Percentiles rank a stretch among this genome's conserved stretches.
phyloP scores from a whole-genome alignment of 75 land plant species.

The Selaginella moellendorffii region DNA sequence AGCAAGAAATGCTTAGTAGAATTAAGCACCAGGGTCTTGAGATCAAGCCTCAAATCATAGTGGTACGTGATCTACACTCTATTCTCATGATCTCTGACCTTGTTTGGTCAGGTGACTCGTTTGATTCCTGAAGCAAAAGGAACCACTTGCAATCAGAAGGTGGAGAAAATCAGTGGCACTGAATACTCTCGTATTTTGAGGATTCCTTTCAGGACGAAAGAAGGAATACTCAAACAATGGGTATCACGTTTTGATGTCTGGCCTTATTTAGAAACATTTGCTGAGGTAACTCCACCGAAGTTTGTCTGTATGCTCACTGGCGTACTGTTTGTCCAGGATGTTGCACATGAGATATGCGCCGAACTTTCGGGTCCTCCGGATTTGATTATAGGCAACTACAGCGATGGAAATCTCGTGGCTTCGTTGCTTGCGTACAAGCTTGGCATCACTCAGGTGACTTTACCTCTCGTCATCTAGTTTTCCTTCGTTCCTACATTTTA shows the following conservation, averaged over 20 bases:
- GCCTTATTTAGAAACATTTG: conserved; percentile 62
- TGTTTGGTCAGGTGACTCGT: conserved; percentile 48
- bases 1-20: conserved; percentile 50
- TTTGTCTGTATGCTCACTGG: not conserved
- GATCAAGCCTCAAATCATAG: conserved; percentile 54
- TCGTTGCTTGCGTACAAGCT: conserved; percentile 48
- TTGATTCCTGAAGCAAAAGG: conserved; percentile 70
- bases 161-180: conserved; percentile 47
- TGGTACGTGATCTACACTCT: conserved; percentile 32
- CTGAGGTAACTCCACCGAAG: conserved; percentile 24
- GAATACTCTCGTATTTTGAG: conserved; percentile 48
- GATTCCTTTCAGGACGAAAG: conserved; percentile 43
- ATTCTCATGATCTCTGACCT: not conserved
- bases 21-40: conserved; percentile 56
- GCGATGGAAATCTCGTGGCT: conserved; percentile 72
- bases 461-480: not conserved
- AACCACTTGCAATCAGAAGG: conserved; percentile 53
- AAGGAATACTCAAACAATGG: conserved; percentile 43
- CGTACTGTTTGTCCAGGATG: conserved; percentile 32
- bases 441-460: conserved; percentile 47
- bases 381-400: conserved; percentile 69
- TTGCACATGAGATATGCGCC: conserved; percentile 34
- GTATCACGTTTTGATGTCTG: conserved; percentile 67
- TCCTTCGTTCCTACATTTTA: not conserved
- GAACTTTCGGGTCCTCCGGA: conserved; percentile 58